Evolutionary conservation across 2,329 filamentous ascomycete species (phyloP).

Genomic region (Talaromyces sp.): DNA sequence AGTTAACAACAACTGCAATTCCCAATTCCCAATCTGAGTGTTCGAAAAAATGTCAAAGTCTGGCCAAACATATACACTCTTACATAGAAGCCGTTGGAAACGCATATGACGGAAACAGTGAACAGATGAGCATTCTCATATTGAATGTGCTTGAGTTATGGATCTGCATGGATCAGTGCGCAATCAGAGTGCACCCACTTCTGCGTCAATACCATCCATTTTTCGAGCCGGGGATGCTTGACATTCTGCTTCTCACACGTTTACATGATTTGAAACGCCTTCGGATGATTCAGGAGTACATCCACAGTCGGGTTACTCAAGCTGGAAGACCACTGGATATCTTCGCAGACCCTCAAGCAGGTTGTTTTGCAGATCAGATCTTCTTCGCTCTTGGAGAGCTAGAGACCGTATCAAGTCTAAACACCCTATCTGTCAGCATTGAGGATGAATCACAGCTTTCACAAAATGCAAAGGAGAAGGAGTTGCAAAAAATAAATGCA

Average conservation of each 20-base stretch:
- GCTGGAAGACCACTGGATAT: constrained; percentile 37
- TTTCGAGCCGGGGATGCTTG: constrained; percentile 48
- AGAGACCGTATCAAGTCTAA: background rate
- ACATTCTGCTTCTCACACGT: constrained; percentile 51
- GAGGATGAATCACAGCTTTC: background rate
- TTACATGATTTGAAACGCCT: constrained; percentile 49
- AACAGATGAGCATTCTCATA: constrained; percentile 50
- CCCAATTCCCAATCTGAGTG: background rate
- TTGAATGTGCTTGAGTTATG: constrained; percentile 55
- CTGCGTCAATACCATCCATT: constrained; percentile 49
- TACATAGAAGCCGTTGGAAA: constrained; percentile 33
- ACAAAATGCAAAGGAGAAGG: background rate
- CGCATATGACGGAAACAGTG: constrained; percentile 42
- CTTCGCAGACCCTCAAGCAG: constrained; percentile 40
- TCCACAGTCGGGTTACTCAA: constrained; percentile 35
- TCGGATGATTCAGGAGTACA: constrained; percentile 46
- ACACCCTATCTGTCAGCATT: background rate
- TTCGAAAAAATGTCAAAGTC: constrained; percentile 22
- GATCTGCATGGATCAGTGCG: constrained; percentile 51
- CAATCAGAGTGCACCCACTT: constrained; percentile 42
- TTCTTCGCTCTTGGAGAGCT: constrained; percentile 33
- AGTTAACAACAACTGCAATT: background rate
- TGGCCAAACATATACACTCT: constrained; percentile 31
- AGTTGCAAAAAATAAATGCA: constrained; percentile 28
- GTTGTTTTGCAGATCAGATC: constrained; percentile 47